Evolutionary conservation across 306 rosid species (phyloP).

Genomic region (Leucaena leucocephala): DNA sequence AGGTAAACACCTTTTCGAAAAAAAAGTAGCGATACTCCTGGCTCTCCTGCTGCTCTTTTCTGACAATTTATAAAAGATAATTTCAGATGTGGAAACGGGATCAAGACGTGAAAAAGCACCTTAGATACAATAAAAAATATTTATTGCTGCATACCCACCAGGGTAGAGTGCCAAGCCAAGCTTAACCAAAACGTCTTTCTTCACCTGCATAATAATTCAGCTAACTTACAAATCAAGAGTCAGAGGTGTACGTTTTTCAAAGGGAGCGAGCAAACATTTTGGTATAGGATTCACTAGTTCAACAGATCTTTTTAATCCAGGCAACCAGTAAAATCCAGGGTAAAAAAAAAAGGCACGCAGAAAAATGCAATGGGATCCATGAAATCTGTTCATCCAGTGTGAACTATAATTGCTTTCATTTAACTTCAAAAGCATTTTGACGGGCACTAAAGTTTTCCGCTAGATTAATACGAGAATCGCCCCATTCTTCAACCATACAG

Average conservation of each 20-base stretch:
- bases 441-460: background rate
- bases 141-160: constrained; percentile 49
- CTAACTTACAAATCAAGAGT: background rate
- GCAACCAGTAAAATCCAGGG: background rate
- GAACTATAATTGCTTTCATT: background rate
- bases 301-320: background rate
- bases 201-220: constrained; percentile 65
- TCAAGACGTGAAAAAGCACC: background rate
- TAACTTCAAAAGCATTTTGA: background rate
- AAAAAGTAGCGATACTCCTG: constrained; percentile 69
- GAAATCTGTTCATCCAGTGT: background rate
- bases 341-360: background rate
- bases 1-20: constrained; percentile 84
- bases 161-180: constrained; percentile 59
- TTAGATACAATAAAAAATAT: background rate
- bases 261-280: constrained; percentile 3
- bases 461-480: background rate
- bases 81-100: constrained; percentile 10
- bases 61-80: constrained; percentile 39
- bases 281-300: constrained; percentile 6
- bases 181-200: constrained; percentile 73
- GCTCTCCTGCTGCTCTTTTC: constrained; percentile 56
- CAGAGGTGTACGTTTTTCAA: background rate
- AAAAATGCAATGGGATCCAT: background rate
- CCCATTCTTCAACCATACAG: background rate